Evolutionary conservation across 805 yeast genomes (phyloP), one percentile per base, ranked within the genome.

Genomic region (Sungouiella thailandica): DNA sequence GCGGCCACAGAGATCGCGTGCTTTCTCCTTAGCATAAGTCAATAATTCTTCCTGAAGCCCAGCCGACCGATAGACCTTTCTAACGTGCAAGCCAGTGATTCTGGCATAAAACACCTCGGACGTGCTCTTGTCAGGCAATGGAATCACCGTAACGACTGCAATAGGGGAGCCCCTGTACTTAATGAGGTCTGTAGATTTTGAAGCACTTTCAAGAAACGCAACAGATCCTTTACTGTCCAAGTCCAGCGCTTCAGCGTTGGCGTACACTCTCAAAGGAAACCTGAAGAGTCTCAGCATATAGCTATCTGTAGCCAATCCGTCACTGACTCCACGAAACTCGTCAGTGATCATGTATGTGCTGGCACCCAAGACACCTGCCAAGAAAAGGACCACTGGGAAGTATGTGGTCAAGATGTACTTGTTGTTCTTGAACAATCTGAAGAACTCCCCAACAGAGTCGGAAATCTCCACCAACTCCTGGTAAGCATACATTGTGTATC

Each of bases 111-210:
- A 68, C 17, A 65, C 57, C 23, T 43, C 44, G 11, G 63, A 58
- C 7, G 67, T 55, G 0, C 72, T 59, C 31, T 66, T 48, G 7
- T 68, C 64, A 5, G 48, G 40, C 39, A 57, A 46, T n/a, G 70
- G 63, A 28, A 65, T 67, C 28, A 72, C 61, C 1, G 80, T 68
- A 19, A 72, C 62, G 23, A 79, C 62, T 0, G 88, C 87, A 50
- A 84, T 78, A 12, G 93, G 89, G 1, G 79, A 64, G n/a, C 73
- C 74, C 50, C 89, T 73, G 59, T 83, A 83, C 12, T 73, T 52
- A 17, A 82, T 66, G 25, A 80, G 49, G 32, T 71, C 73, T 1
- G 86, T 65, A 44, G 79, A 73, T 11, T 66, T 61, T 1, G 43
- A 36, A 14, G 72, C 71, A 14, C 46, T 47, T 41, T 31, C 50